Evolutionary conservation across 495 filamentous ascomycete genomes (phyloP).

Genomic region (Penicillium cinerascens): DNA sequence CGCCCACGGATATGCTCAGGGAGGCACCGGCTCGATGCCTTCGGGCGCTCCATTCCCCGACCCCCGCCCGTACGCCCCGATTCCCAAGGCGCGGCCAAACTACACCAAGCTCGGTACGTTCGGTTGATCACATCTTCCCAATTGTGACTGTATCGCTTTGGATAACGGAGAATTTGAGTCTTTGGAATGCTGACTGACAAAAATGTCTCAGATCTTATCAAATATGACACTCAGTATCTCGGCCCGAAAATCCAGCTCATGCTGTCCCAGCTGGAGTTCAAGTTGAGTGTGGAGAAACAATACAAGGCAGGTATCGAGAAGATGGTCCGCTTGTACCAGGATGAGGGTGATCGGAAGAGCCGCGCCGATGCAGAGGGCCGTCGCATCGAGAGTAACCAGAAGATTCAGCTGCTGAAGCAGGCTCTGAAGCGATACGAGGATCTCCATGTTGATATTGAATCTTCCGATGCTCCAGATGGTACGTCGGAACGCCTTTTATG

Average conservation of each 20-base stretch:
- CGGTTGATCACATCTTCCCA: neutral
- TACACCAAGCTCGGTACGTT: conserved; percentile 91
- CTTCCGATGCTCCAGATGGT: conserved; percentile 80
- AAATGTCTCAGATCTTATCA: conserved; percentile 77
- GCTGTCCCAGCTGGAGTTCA: conserved; percentile 98
- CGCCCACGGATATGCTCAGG: conserved; percentile 53
- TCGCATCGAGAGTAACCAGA: conserved; percentile 92
- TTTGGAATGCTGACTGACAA: conserved; percentile 14
- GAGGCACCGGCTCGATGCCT: conserved; percentile 70
- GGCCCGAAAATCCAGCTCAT: conserved; percentile 98
- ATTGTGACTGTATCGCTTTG: neutral
- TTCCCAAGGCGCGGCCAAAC: conserved; percentile 77
- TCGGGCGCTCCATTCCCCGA: conserved; percentile 76
- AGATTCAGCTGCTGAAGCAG: conserved; percentile 93
- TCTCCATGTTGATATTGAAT: conserved; percentile 92
- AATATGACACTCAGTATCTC: conserved; percentile 94
- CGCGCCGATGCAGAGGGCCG: conserved; percentile 84
- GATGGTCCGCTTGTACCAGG: conserved; percentile 96
- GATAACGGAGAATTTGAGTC: neutral
- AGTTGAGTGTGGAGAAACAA: conserved; percentile 97
- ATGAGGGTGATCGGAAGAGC: conserved; percentile 97
- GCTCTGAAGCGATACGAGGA: conserved; percentile 96
- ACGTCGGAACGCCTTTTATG: conserved; percentile 18
- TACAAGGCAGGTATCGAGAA: conserved; percentile 99
- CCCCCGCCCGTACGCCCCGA: conserved; percentile 61